Evolutionary conservation across 2,329 filamentous ascomycete genomes (phyloP).

Genomic region (Phoma sp.): DNA sequence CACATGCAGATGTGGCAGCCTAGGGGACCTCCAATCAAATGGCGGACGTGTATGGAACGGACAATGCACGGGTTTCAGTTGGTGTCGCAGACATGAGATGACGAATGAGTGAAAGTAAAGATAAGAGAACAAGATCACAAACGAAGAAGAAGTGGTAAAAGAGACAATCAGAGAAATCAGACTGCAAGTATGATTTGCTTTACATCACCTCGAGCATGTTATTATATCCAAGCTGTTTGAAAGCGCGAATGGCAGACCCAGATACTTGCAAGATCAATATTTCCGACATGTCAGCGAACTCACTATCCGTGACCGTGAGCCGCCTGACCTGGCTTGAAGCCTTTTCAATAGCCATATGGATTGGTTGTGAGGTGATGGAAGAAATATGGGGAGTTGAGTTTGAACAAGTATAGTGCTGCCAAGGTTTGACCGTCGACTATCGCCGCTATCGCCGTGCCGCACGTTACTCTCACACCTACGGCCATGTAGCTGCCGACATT

Average conservation of each 20-base stretch:
- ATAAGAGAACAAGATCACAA: too few species aligned
- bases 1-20: too few species aligned
- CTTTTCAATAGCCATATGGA: background rate
- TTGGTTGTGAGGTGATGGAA: background rate
- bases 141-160: too few species aligned
- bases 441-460: constrained; percentile 9
- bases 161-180: too few species aligned
- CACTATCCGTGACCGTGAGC: background rate
- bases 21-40: too few species aligned
- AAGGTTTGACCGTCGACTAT: background rate
- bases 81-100: too few species aligned
- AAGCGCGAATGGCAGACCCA: background rate
- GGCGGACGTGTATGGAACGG: too few species aligned
- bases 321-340: background rate
- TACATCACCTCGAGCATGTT: background rate
- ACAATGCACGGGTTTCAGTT: too few species aligned
- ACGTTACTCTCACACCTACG: background rate
- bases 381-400: background rate
- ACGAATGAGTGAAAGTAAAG: too few species aligned
- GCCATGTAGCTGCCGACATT: constrained; percentile 23
- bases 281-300: too few species aligned
- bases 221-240: background rate
- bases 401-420: background rate
- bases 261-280: background rate
- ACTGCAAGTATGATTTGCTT: too few species aligned